A percentile compares a stretch with the other conserved stretches of the same genome.
Conservation (phyloP, 129 eudicot species). For the Daucus carota region DH1_v3.0 NC_030389.2:25724501-25725000, state of each 20-base stretch:
- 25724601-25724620: not conserved
- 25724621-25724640: not conserved
- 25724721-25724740: slow-evolving; percentile 10
- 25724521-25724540: not conserved
- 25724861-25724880: not conserved
- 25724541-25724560: not conserved
- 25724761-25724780: slow-evolving; percentile 8
- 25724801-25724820: slow-evolving; percentile 8
- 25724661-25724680: not conserved
- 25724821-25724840: not conserved
- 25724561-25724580: not conserved
- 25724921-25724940: slow-evolving; percentile 3
- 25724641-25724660: not conserved
- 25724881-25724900: not conserved
- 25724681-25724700: not conserved
- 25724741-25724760: slow-evolving; percentile 2
- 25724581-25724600: not conserved
- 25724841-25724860: not conserved
- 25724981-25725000: not conserved
- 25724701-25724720: not conserved
- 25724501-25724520: not conserved
- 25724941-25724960: not conserved
- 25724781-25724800: slow-evolving; percentile 12
- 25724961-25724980: slow-evolving; percentile 9
- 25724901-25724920: slow-evolving; percentile 6